Percentiles rank a stretch among this genome's conserved stretches.
Evolutionary conservation across 2,329 filamentous ascomycete genomes (phyloP).

Genomic region (Pseudogymnoascus sp.): DNA sequence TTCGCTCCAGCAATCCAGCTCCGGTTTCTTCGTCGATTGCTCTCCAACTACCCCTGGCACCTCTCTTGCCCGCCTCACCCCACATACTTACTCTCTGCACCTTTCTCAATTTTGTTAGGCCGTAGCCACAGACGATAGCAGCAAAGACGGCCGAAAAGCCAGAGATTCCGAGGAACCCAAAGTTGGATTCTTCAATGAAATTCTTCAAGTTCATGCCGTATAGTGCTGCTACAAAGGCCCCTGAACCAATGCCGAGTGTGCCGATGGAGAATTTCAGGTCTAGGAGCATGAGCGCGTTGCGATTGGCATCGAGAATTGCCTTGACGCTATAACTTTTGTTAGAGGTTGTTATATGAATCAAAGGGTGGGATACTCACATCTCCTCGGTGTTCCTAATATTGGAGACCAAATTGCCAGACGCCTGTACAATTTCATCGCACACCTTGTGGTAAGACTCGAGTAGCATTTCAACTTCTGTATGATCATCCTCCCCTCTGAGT

Average conservation of each 20-base stretch:
- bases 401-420: conserved; percentile 83
- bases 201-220: conserved; percentile 99
- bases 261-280: conserved; percentile 95
- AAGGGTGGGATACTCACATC: conserved; percentile 54
- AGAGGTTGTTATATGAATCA: background rate
- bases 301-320: conserved; percentile 94
- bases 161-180: conserved; percentile 75
- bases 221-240: conserved; percentile 93
- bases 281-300: conserved; percentile 94
- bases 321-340: conserved; percentile 56
- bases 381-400: conserved; percentile 97
- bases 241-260: conserved; percentile 87
- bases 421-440: conserved; percentile 94
- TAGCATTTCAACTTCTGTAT: conserved; percentile 94
- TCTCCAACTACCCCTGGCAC: conserved; percentile 21
- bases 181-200: conserved; percentile 88
- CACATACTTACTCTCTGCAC: conserved; percentile 86
- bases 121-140: conserved; percentile 72
- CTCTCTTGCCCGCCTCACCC: conserved; percentile 24
- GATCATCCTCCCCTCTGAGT: conserved; percentile 69
- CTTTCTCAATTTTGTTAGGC: conserved; percentile 72
- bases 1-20: conserved; percentile 20
- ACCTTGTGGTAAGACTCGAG: conserved; percentile 97
- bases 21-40: conserved; percentile 13
- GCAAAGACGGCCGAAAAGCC: conserved; percentile 63